These are phyloP conservation scores for Cephaloascus fragrans DNA, from an alignment of 805 yeast genomes.

Conservation along the genomic window DNA sequence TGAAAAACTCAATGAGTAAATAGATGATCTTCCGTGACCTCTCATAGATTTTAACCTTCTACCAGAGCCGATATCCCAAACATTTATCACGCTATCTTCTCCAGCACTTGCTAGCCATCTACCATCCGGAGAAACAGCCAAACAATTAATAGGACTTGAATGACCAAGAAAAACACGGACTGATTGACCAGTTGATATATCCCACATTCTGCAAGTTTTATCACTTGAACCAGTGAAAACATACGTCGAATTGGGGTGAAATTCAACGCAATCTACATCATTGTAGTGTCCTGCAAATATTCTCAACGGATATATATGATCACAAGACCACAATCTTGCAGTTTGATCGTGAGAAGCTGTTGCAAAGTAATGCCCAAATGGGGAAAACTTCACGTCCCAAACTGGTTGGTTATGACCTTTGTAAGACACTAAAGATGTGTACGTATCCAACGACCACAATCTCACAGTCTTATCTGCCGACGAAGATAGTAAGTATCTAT, in stretches of 20 bases:
- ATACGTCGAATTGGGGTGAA: conserved; percentile 95
- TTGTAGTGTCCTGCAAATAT: conserved; percentile 96
- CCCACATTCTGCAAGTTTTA: conserved; percentile 98
- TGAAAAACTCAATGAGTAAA: conserved; percentile 77
- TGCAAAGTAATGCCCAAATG: conserved; percentile 96
- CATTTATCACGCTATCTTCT: conserved; percentile 77
- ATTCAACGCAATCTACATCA: conserved; percentile 90
- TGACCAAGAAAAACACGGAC: conserved; percentile 92
- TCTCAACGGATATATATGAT: conserved; percentile 91
- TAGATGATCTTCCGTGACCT: conserved; percentile 86
- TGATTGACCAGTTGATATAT: conserved; percentile 75
- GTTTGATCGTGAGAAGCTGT: conserved; percentile 97
- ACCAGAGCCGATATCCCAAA: conserved; percentile 95
- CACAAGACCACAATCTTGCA: conserved; percentile 96
- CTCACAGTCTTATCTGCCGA: conserved; percentile 91
- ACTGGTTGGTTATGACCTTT: conserved; percentile 95
- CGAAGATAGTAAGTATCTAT: conserved; percentile 64
- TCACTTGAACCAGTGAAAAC: conserved; percentile 93
- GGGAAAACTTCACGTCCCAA: conserved; percentile 95
- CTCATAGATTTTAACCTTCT: conserved; percentile 82
- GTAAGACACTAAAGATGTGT: conserved; percentile 82
- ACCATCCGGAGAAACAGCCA: conserved; percentile 94
- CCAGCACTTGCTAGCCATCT: conserved; percentile 94
- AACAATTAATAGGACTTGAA: conserved; percentile 74
- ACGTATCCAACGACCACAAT: conserved; percentile 90